phyloP scores from a whole-genome alignment of 441 rosid genomes.

The Euphorbia schlechtendalii region DNA sequence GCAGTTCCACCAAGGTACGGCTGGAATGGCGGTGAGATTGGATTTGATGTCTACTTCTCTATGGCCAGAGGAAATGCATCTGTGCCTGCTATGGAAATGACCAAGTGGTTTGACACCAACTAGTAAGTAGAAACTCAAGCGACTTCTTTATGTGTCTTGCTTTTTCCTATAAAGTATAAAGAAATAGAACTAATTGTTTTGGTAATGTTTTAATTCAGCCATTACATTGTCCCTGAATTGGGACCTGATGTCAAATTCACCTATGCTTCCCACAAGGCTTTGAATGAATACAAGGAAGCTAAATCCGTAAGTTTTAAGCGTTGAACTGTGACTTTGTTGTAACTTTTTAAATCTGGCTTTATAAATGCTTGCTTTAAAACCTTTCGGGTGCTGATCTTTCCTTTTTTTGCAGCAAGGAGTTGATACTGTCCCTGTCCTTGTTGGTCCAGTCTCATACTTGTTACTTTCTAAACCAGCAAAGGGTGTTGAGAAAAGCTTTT shows the following conservation, averaged over 20 bases:
- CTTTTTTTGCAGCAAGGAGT: slow-evolving; percentile 63
- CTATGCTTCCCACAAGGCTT: slow-evolving; percentile 97
- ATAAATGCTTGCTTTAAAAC: neutral
- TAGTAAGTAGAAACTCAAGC: slow-evolving; percentile 53
- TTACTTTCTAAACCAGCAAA: slow-evolving; percentile 88
- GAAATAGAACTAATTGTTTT: slow-evolving; percentile 7
- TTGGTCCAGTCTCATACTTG: slow-evolving; percentile 95
- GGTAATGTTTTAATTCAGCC: slow-evolving; percentile 41
- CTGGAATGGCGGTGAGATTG: slow-evolving; percentile 80
- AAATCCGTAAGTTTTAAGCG: slow-evolving; percentile 54
- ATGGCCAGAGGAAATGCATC: slow-evolving; percentile 98
- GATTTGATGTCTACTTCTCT: slow-evolving; percentile 73
- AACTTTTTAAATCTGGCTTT: neutral
- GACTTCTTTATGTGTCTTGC: neutral
- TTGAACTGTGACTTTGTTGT: neutral
- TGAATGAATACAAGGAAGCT: slow-evolving; percentile 88
- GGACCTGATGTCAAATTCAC: slow-evolving; percentile 84
- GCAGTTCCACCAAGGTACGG: slow-evolving; percentile 90
- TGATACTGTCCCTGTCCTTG: slow-evolving; percentile 76
- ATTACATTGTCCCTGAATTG: slow-evolving; percentile 94
- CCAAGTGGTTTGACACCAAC: slow-evolving; percentile 99
- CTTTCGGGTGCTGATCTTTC: neutral
- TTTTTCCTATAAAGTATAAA: neutral
- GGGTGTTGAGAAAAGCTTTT: slow-evolving; percentile 79
- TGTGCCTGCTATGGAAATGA: slow-evolving; percentile 98